Evolutionary conservation across 108 stramenopile genomes (phyloP).

Genomic region (Cyclotella baltica): DNA sequence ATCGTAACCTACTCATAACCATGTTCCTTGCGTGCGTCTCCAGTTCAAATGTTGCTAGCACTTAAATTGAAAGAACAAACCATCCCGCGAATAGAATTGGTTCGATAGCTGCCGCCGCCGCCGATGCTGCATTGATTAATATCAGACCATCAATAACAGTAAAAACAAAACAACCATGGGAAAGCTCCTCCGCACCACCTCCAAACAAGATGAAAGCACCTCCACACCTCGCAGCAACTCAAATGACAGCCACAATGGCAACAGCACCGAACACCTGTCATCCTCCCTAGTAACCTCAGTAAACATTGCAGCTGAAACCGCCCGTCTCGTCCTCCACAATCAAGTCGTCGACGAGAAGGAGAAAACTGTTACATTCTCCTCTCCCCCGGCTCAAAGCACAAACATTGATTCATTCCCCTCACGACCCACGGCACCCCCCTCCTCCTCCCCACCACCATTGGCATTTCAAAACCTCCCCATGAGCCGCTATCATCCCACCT

Average conservation of each 20-base stretch:
- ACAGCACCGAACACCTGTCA: slow-evolving; percentile 2
- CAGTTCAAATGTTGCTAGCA: too few relatives aligned
- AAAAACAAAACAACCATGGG: too few relatives aligned
- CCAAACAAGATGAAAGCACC: too few relatives aligned
- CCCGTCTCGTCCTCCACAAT: slow-evolving; percentile 30
- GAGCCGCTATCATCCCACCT: slow-evolving; percentile 22
- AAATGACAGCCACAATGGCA: neutral
- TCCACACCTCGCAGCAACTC: too few relatives aligned
- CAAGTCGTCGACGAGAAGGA: slow-evolving; percentile 6
- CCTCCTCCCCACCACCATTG: slow-evolving; percentile 27
- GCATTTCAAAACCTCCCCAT: slow-evolving; percentile 53
- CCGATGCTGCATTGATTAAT: too few relatives aligned
- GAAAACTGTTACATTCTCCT: neutral
- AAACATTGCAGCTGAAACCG: slow-evolving; percentile 38
- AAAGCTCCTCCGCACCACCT: too few relatives aligned
- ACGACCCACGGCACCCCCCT: neutral
- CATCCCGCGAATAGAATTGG: too few relatives aligned
- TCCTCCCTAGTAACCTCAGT: slow-evolving; percentile 26
- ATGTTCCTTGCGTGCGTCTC: too few relatives aligned
- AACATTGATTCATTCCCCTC: neutral
- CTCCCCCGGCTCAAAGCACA: neutral
- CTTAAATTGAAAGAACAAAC: too few relatives aligned
- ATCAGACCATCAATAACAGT: too few relatives aligned
- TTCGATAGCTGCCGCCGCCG: too few relatives aligned
- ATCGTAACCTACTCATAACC: too few relatives aligned